phyloP scores from a whole-genome alignment of 306 rosid species.

The Sphenostylis stenocarpa region DNA sequence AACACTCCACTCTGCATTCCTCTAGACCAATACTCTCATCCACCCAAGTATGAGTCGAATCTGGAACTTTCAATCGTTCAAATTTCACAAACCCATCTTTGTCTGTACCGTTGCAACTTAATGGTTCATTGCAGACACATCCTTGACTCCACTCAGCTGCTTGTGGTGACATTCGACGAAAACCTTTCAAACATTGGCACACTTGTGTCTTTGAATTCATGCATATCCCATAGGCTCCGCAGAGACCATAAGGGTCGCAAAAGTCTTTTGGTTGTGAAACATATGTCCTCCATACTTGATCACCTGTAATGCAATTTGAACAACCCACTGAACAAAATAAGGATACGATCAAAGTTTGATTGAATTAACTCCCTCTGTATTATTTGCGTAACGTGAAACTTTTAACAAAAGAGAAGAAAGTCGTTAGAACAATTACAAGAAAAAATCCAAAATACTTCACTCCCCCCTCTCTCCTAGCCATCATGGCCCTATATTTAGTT shows the following conservation, averaged over 20 bases:
- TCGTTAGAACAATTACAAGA: too few species aligned
- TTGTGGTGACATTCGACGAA: background rate
- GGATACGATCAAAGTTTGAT: too few species aligned
- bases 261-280: background rate
- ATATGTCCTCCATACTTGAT: background rate
- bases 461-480: too few species aligned
- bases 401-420: too few species aligned
- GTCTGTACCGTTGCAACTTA: conserved; percentile 7
- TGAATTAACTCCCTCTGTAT: too few species aligned
- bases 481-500: too few species aligned
- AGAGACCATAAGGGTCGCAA: background rate
- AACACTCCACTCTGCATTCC: conserved; percentile 31
- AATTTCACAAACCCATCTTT: conserved; percentile 25
- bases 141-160: background rate
- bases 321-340: too few species aligned
- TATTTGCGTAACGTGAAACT: too few species aligned
- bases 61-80: conserved; percentile 22
- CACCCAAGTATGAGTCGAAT: background rate
- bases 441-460: too few species aligned
- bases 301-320: too few species aligned
- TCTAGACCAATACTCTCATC: background rate
- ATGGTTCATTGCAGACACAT: background rate
- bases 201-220: background rate
- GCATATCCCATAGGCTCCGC: background rate
- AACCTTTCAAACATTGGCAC: conserved; percentile 35